Conservation (phyloP, 2,329 filamentous ascomycete species). For the Aspergillus versicolor region DNA sequence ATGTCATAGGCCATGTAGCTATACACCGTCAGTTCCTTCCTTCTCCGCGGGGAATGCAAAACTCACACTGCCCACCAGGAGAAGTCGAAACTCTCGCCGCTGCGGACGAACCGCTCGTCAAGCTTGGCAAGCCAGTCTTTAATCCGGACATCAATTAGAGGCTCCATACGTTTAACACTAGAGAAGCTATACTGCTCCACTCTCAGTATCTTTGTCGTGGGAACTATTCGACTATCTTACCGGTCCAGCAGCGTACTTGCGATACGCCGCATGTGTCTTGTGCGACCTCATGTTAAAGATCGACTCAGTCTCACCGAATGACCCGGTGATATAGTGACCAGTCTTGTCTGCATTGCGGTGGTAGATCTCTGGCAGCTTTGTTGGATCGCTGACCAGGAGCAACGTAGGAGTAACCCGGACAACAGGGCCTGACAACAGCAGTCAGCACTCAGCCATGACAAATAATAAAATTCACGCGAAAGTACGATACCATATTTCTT, state of each 20-base stretch:
- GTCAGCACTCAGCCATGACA: neutral
- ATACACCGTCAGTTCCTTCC: neutral
- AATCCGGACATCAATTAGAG: constrained; percentile 54
- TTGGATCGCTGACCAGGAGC: constrained; percentile 54
- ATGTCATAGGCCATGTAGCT: constrained; percentile 59
- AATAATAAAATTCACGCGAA: too few species aligned
- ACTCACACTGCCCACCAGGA: constrained; percentile 53
- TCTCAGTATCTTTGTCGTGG: constrained; percentile 1
- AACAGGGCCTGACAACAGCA: constrained; percentile 44
- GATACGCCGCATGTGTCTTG: constrained; percentile 50
- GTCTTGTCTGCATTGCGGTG: constrained; percentile 57
- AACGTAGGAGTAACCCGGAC: constrained; percentile 55
- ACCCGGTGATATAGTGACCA: constrained; percentile 59
- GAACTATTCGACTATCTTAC: constrained; percentile 20
- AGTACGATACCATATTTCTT: constrained; percentile 48
- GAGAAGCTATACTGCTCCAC: constrained; percentile 50
- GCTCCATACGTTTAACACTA: constrained; percentile 61
- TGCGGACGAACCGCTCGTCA: constrained; percentile 46
- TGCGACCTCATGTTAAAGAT: constrained; percentile 60
- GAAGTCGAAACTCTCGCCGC: constrained; percentile 53
- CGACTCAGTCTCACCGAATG: constrained; percentile 55
- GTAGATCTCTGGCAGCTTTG: constrained; percentile 58
- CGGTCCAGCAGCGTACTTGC: constrained; percentile 56
- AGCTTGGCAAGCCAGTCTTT: constrained; percentile 53
- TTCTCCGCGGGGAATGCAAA: too few species aligned